A percentile compares a stretch with the other conserved stretches of the same genome.
phyloP scores from a whole-genome alignment of 805 yeast species.

The Kodamaea nitidulidarum region DNA sequence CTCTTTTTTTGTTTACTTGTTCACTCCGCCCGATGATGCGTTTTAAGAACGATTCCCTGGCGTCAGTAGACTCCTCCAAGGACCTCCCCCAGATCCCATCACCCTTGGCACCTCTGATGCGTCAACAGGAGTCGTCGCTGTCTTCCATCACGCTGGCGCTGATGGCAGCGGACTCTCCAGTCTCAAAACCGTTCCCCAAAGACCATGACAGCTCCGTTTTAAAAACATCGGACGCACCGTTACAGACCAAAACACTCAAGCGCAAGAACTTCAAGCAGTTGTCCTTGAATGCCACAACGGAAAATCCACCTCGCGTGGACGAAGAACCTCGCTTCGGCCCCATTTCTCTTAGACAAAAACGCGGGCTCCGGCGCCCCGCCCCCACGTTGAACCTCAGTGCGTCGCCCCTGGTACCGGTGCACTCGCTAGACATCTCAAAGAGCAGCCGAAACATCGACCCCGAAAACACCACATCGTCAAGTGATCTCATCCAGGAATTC shows the following conservation, averaged over 20 bases:
- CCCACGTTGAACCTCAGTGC: slow-evolving; percentile 22
- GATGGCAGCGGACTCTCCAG: slow-evolving; percentile 3
- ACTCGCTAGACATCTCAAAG: slow-evolving; percentile 10
- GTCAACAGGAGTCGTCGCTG: neutral
- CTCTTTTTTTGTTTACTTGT: neutral
- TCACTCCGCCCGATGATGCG: slow-evolving; percentile 14
- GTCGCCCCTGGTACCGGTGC: slow-evolving; percentile 4
- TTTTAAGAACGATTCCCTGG: slow-evolving; percentile 17
- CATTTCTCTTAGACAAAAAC: slow-evolving; percentile 16
- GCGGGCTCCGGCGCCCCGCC: slow-evolving; percentile 26
- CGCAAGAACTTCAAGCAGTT: slow-evolving; percentile 40
- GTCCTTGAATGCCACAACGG: slow-evolving; percentile 18
- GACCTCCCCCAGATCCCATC: slow-evolving; percentile 38
- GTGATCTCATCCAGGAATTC: slow-evolving; percentile 24
- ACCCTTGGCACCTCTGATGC: slow-evolving; percentile 10
- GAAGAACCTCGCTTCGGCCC: slow-evolving; percentile 5
- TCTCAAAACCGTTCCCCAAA: no score
- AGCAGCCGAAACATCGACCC: slow-evolving; percentile 23
- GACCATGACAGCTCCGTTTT: no score
- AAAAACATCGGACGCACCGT: slow-evolving; percentile 16
- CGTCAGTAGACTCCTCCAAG: slow-evolving; percentile 28
- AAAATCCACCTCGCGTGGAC: slow-evolving; percentile 7
- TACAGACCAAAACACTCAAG: slow-evolving; percentile 33
- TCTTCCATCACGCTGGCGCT: neutral
- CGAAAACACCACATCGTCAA: slow-evolving; percentile 19